A percentile compares a stretch with the other conserved stretches of the same genome.
phyloP scores from a whole-genome alignment of 179 eudicot genomes.

The Drosera spatulata region DNA sequence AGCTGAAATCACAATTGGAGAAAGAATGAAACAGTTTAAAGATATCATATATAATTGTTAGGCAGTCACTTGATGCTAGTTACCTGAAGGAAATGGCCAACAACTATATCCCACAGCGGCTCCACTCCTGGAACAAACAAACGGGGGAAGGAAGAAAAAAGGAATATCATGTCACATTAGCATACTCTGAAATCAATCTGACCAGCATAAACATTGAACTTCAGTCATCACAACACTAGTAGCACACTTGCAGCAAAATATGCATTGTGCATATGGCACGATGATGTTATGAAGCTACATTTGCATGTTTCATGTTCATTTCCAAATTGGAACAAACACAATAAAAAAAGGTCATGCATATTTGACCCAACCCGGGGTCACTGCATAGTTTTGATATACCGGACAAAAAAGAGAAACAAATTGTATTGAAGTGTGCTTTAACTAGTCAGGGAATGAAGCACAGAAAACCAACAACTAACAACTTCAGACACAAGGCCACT shows the following conservation, averaged over 20 bases:
- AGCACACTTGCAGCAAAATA: neutral
- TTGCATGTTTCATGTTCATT: neutral
- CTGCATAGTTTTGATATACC: too few relatives aligned
- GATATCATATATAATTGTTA: too few relatives aligned
- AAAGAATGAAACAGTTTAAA: neutral
- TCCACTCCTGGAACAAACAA: constrained; percentile 61
- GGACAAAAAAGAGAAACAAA: too few relatives aligned
- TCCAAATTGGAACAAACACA: too few relatives aligned
- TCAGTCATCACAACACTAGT: neutral
- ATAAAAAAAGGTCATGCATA: too few relatives aligned
- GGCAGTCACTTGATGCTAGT: neutral
- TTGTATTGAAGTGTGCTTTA: too few relatives aligned
- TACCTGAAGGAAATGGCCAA: constrained; percentile 91
- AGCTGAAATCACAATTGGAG: constrained; percentile 40
- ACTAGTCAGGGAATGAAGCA: too few relatives aligned
- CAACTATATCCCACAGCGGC: constrained; percentile 86
- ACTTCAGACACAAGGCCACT: too few relatives aligned
- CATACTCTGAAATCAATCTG: too few relatives aligned
- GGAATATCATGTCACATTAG: neutral
- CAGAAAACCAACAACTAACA: too few relatives aligned
- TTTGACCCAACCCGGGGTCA: too few relatives aligned
- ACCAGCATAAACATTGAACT: too few relatives aligned
- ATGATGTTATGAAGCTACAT: neutral
- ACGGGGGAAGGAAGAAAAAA: neutral
- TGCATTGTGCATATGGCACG: neutral